A percentile compares a stretch with the other conserved stretches of the same genome.
phyloP scores from a whole-genome alignment of 805 yeast species.

The Yarrowia divulgata region DNA sequence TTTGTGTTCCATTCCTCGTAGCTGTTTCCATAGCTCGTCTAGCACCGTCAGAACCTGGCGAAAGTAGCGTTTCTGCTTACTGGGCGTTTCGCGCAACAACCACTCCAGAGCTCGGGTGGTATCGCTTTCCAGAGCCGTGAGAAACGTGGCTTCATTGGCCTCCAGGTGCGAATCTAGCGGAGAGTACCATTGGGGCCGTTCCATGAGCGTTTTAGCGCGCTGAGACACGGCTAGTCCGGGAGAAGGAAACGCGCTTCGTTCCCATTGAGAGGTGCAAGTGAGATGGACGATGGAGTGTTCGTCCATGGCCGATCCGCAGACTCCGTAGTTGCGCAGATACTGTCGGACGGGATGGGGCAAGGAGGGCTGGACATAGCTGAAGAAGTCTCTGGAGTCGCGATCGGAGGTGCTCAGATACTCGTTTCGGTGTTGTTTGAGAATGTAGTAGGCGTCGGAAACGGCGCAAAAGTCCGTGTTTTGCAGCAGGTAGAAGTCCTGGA shows the following conservation, averaged over 20 bases:
- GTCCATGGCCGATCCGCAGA: background rate
- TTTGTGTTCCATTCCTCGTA: background rate
- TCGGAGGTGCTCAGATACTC: slow-evolving; percentile 16
- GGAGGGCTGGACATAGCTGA: slow-evolving; percentile 21
- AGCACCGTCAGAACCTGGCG: slow-evolving; percentile 3
- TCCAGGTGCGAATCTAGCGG: background rate
- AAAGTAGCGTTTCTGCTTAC: slow-evolving; percentile 19
- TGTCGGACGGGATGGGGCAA: slow-evolving; percentile 20
- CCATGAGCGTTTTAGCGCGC: slow-evolving; percentile 21
- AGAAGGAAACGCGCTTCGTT: slow-evolving; percentile 2
- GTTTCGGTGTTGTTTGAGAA: slow-evolving; percentile 22
- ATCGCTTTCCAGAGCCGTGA: slow-evolving; percentile 6
- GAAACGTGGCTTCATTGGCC: slow-evolving; percentile 15
- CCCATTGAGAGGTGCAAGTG: slow-evolving; percentile 29
- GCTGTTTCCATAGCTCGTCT: slow-evolving; percentile 7
- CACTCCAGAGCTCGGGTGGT: background rate
- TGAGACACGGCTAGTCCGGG: slow-evolving; percentile 17
- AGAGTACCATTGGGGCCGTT: slow-evolving; percentile 23
- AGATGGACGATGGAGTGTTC: slow-evolving; percentile 23
- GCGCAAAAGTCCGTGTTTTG: slow-evolving; percentile 22
- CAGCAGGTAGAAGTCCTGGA: slow-evolving; percentile 20
- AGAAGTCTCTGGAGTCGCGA: slow-evolving; percentile 23
- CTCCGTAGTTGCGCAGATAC: slow-evolving; percentile 24
- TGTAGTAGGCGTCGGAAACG: slow-evolving; percentile 27
- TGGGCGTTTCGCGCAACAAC: background rate